Conservation (phyloP, 805 yeast genomes). For the Candida methanosorbosa region DNA sequence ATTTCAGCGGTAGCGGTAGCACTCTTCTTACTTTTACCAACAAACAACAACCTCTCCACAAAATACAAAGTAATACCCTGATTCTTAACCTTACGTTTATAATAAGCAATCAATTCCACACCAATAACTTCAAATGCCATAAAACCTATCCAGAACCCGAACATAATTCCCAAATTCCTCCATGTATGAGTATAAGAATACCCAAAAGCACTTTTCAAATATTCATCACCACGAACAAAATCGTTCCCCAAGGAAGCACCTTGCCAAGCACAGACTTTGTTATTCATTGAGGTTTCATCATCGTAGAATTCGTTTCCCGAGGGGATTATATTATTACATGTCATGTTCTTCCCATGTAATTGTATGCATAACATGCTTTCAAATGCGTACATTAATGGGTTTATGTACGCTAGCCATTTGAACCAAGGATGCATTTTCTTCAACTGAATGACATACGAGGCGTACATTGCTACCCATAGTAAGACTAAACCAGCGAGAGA, state of each 20-base stretch:
- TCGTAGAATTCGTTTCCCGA: slow-evolving; percentile 41
- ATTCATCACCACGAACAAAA: slow-evolving; percentile 51
- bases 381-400: slow-evolving; percentile 50
- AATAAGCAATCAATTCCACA: slow-evolving; percentile 7
- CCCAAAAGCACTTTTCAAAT: slow-evolving; percentile 34
- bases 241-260: slow-evolving; percentile 29
- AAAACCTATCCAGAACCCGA: slow-evolving; percentile 16
- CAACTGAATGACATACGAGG: slow-evolving; percentile 50
- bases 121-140: slow-evolving; percentile 13
- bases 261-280: slow-evolving; percentile 41
- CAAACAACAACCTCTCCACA: background rate
- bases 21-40: too few relatives aligned
- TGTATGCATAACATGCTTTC: slow-evolving; percentile 62
- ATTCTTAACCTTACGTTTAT: background rate
- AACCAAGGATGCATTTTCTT: slow-evolving; percentile 63
- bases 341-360: slow-evolving; percentile 46
- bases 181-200: slow-evolving; percentile 35
- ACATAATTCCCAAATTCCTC: slow-evolving; percentile 27
- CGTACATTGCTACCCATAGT: slow-evolving; percentile 41
- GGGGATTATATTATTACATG: slow-evolving; percentile 50
- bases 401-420: slow-evolving; percentile 51
- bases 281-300: slow-evolving; percentile 23
- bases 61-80: background rate
- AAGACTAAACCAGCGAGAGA: slow-evolving; percentile 44
- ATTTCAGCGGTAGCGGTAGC: background rate